Evolutionary conservation across 2,329 filamentous ascomycete species (phyloP), one percentile per base, ranked within the genome.

Genomic region (Cadophora sp.): DNA sequence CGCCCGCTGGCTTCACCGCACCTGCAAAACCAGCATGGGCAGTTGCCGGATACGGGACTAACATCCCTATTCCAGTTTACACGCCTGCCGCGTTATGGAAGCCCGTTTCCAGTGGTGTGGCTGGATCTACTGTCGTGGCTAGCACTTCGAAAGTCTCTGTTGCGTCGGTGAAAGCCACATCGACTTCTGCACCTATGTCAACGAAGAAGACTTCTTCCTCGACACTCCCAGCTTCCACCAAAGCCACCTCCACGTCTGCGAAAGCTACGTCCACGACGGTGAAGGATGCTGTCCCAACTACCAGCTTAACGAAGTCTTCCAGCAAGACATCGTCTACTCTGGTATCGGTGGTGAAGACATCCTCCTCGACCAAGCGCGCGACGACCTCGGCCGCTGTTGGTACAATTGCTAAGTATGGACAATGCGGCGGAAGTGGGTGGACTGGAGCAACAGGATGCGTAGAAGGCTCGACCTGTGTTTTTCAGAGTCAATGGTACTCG

Each of bases 11-110:
- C 1, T 79, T 73, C 70, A 63, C 68, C 4, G 62, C 68, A 0
- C 78, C 78, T 0, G 66, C 68, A 0, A 73, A 63, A 7, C 78
- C 78, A 2, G 72, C 74, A 0, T 79, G 77, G 77, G 77, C 76
- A 16, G 70, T 72, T 4, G 66, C 72, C 4, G 78, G 77, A 7
- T 79, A 79, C 68, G 77, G 77, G 20, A 77, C 74, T 70, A 71
- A 64, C 30, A 43, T 66, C 41, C 70, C 70, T 1, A 74, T 74
- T 59, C 72, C 78, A 0, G 76, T 73, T 13, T 74, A 74, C 30
- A 71, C 73, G 0, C 78, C 78, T 8, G 72, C 74, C 53, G 71
- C 74, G 18, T 68, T 79, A 48, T 80, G 78, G 78, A 70, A 33
- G 24, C 53, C 62, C 0, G 62, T 39, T 11, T 59, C 53, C 0